Percentiles rank a stretch among this genome's conserved stretches.
Conservation (phyloP, 306 rosid genomes). For the Rosa persica region DNA sequence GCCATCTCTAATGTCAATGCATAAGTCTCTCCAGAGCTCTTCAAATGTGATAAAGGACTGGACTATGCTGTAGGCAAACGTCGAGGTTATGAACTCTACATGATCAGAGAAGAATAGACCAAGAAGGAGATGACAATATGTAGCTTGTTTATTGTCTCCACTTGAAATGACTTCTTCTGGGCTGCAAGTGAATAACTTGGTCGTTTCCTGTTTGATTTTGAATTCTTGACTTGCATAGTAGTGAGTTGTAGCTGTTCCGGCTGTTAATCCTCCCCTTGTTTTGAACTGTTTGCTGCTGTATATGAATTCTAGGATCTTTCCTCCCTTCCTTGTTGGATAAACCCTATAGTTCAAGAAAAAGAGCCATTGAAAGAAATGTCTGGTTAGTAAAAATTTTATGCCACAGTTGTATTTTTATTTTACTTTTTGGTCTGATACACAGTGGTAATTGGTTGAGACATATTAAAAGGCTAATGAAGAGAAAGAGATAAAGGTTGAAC, state of each 20-base stretch:
- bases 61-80: conserved; percentile 76
- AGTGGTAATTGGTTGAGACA: not conserved
- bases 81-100: conserved; percentile 75
- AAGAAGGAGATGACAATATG: conserved; percentile 88
- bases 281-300: conserved; percentile 77
- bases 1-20: conserved; percentile 57
- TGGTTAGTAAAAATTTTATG: too few species aligned
- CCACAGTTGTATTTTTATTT: too few species aligned
- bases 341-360: conserved; percentile 31
- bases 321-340: conserved; percentile 76
- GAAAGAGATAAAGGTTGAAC: conserved; percentile 23
- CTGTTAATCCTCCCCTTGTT: conserved; percentile 71
- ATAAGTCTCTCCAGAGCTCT: conserved; percentile 64
- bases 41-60: conserved; percentile 65
- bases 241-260: conserved; percentile 93
- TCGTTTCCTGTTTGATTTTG: conserved; percentile 73
- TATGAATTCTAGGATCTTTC: conserved; percentile 74
- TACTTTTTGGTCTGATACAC: not conserved
- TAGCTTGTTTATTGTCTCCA: conserved; percentile 74
- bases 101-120: conserved; percentile 70
- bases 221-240: conserved; percentile 82
- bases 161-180: conserved; percentile 79
- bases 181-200: conserved; percentile 78
- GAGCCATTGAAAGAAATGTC: not conserved
- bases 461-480: not conserved